These are phyloP conservation scores for Yamadazyma songkhlaensis DNA, from an alignment of 1,139 yeast species.

Conservation along the genomic window DNA sequence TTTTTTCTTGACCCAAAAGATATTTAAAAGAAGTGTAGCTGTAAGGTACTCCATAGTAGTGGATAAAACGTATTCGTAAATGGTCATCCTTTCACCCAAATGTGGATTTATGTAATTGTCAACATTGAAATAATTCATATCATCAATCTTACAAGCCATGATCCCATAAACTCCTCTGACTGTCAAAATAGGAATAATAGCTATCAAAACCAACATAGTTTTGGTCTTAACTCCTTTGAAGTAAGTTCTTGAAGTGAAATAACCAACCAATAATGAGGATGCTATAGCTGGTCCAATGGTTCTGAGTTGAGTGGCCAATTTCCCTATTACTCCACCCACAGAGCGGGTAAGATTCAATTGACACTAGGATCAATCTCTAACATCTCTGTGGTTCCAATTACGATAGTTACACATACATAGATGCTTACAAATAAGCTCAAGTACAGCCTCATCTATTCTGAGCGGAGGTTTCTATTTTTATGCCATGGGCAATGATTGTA, in stretches of 20 bases:
- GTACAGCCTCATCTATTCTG: too few relatives aligned
- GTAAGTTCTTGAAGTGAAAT: conserved; percentile 17
- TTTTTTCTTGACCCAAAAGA: conserved; percentile 2
- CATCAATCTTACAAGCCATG: conserved; percentile 23
- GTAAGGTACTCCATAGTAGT: conserved; percentile 33
- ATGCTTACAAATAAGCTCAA: too few relatives aligned
- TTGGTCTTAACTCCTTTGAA: conserved; percentile 13
- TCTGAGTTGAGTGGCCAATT: conserved; percentile 11
- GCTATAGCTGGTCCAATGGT: conserved; percentile 30
- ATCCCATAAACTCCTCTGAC: conserved; percentile 35
- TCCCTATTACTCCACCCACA: too few relatives aligned
- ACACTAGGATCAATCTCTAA: too few relatives aligned
- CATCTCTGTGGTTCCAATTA: too few relatives aligned
- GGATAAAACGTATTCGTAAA: conserved; percentile 33
- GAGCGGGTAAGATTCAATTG: too few relatives aligned
- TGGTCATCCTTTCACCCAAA: conserved; percentile 19
- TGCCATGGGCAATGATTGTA: too few relatives aligned
- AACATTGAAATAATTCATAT: conserved; percentile 29
- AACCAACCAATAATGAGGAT: conserved; percentile 18
- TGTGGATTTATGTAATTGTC: conserved; percentile 25
- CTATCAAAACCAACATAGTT: conserved; percentile 13
- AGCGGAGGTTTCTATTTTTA: too few relatives aligned
- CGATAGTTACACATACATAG: too few relatives aligned
- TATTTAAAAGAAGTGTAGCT: background rate
- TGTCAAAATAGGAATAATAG: conserved; percentile 22